A percentile compares a stretch with the other conserved stretches of the same genome.
Conservation (phyloP, 2,329 filamentous ascomycete species). For the Ilyonectria robusta region DNA sequence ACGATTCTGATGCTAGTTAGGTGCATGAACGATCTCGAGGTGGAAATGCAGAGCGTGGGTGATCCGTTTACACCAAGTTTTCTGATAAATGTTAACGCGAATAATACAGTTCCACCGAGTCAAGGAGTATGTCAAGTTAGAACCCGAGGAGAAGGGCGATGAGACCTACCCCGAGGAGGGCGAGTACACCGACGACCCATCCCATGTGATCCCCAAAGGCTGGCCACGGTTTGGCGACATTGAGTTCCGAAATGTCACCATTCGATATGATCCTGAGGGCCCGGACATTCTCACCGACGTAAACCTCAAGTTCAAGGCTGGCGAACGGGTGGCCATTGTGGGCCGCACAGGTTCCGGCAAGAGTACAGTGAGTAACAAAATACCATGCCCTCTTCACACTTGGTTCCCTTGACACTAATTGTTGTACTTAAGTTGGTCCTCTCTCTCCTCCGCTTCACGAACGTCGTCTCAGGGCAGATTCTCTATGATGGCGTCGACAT, state of each 20-base stretch:
- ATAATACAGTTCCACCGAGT: slow-evolving; percentile 61
- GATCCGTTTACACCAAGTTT: neutral
- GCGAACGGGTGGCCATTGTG: slow-evolving; percentile 83
- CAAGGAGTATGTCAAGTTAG: slow-evolving; percentile 63
- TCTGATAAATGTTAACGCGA: slow-evolving; percentile 28
- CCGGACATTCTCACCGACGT: slow-evolving; percentile 65
- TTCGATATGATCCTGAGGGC: slow-evolving; percentile 62
- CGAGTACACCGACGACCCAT: slow-evolving; percentile 57
- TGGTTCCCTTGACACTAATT: slow-evolving; percentile 23
- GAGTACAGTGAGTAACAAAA: slow-evolving; percentile 73
- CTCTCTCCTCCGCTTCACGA: slow-evolving; percentile 68
- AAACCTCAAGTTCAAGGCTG: slow-evolving; percentile 70
- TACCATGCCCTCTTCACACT: neutral
- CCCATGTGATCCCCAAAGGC: slow-evolving; percentile 55
- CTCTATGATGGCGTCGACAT: slow-evolving; percentile 71
- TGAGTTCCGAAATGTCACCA: slow-evolving; percentile 66
- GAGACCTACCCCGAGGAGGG: slow-evolving; percentile 56
- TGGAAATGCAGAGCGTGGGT: slow-evolving; percentile 69
- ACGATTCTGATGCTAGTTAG: slow-evolving; percentile 67
- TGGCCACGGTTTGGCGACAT: slow-evolving; percentile 65
- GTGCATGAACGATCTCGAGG: slow-evolving; percentile 69
- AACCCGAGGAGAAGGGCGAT: slow-evolving; percentile 61
- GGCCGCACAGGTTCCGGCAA: slow-evolving; percentile 89
- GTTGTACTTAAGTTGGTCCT: slow-evolving; percentile 59
- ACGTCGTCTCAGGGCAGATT: slow-evolving; percentile 66